Base-by-base conservation (phyloP, 768 basidiomycete genomes). In the Xerocomellus amylosporus region DNA sequence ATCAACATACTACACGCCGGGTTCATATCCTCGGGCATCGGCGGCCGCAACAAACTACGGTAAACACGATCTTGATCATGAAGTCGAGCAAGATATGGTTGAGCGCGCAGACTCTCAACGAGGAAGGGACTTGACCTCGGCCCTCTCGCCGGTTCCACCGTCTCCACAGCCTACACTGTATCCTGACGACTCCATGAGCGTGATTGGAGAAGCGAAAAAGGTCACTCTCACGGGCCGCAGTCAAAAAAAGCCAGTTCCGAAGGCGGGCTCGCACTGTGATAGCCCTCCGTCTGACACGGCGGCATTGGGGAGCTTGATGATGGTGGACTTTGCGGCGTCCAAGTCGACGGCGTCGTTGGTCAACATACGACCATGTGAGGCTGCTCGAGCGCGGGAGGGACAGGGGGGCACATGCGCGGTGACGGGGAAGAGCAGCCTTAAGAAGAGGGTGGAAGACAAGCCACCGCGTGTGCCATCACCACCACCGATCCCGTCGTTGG, bases 401-500 rank as follows among this genome's bases (percentile, higher is more conserved):
- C 42, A 54, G 59, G 58, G 54, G 51, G 44, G 47, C 0, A 19
- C 36, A 7, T 19, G 19, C 34, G 8, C 14, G n/a, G 46, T 24
- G 15, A 46, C 60, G 53, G 59, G 62, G 56, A 68, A 64, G 64
- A 58, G 58, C 30, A 63, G 31, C 43, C 38, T 69, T 59, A 66
- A 66, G 49, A 77, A 64, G 56, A 64, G 66, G 71, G 70, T 65
- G 28, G 76, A 78, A 51, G 86, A 88, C 64, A 82, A 76, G 64
- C 86, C 88, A 14, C 88, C 88, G 13, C 80, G 86, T 2, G 87
- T 91, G n/a, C 89, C 89, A 4, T 87, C 87, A 4, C 89, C 89
- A 3, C 87, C 87, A 15, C 79, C 83, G 20, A 66, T 89, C 39
- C 88, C 87, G 12, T 88, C 87, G 24, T 67, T 91, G 49, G 75